A percentile compares a stretch with the other conserved stretches of the same genome.
Evolutionary conservation across 768 basidiomycete species (phyloP).

Genomic region (Chlorophyllum brunneum): DNA sequence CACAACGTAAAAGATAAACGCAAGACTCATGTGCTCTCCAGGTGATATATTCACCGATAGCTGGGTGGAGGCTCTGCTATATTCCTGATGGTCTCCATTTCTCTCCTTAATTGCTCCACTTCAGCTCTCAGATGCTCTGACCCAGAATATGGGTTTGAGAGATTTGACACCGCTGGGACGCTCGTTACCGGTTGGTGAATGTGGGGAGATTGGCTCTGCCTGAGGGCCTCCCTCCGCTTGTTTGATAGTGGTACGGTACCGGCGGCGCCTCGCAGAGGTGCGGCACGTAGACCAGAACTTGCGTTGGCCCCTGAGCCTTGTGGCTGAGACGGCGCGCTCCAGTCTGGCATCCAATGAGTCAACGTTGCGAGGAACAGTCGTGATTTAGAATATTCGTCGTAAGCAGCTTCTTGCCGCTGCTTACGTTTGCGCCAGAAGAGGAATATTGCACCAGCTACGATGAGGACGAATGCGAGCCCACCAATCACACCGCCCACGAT

Average conservation of each 20-base stretch:
- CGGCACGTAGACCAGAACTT: not conserved
- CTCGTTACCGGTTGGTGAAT: not conserved
- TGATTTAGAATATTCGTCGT: not conserved
- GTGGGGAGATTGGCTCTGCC: not conserved
- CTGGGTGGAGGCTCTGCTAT: not conserved
- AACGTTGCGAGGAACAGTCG: not conserved
- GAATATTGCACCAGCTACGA: not conserved
- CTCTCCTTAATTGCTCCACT: constrained; percentile 9
- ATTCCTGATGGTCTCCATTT: constrained; percentile 10
- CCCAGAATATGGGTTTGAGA: not conserved
- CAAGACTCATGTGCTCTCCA: not conserved
- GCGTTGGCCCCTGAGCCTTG: not conserved
- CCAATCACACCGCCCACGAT: constrained; percentile 15
- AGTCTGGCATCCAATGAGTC: not conserved
- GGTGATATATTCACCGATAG: not conserved
- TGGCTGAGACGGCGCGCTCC: no score
- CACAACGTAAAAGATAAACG: not conserved
- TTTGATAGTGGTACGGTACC: not conserved
- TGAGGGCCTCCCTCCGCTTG: not conserved
- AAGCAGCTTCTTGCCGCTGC: not conserved
- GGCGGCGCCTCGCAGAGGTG: not conserved
- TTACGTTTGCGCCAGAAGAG: constrained; percentile 7
- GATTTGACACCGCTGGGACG: not conserved
- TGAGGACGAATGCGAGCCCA: constrained; percentile 8
- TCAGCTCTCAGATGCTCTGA: constrained; percentile 10